These are phyloP conservation scores for Plasmodium malariae DNA, from an alignment of 169 alveolate genomes.

Conservation along the genomic window DNA sequence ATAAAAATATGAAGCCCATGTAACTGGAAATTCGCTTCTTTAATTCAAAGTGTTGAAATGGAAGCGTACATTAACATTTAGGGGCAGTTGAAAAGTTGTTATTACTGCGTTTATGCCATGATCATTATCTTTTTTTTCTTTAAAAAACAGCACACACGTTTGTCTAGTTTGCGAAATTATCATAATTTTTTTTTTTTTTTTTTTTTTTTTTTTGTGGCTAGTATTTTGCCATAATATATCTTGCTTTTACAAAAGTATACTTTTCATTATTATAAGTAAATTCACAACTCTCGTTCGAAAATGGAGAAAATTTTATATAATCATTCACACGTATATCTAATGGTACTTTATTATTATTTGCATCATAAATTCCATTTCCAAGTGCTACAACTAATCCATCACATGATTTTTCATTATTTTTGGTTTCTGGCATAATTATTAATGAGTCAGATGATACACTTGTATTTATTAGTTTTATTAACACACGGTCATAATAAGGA, in stretches of 20 bases:
- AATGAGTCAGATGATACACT: slow-evolving; percentile 46
- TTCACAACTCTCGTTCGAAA: slow-evolving; percentile 73
- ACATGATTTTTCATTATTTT: slow-evolving; percentile 21
- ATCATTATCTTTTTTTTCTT: too few relatives aligned
- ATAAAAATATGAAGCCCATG: too few relatives aligned
- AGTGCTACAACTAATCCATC: slow-evolving; percentile 71
- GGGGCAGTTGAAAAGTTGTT: background rate
- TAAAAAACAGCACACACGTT: background rate
- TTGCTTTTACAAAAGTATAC: slow-evolving; percentile 64
- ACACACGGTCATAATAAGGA: slow-evolving; percentile 71
- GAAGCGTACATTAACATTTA: background rate
- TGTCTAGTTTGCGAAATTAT: background rate
- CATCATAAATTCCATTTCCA: slow-evolving; percentile 69
- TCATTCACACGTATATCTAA: slow-evolving; percentile 49
- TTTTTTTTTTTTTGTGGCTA: background rate
- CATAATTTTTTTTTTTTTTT: background rate
- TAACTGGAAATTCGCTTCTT: background rate
- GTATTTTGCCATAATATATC: slow-evolving; percentile 72
- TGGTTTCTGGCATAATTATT: slow-evolving; percentile 65
- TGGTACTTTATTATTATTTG: slow-evolving; percentile 60
- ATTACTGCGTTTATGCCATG: background rate
- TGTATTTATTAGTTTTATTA: slow-evolving; percentile 43
- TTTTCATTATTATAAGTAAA: slow-evolving; percentile 59
- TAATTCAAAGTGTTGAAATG: background rate
- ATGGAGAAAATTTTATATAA: slow-evolving; percentile 69